These are phyloP conservation scores for Ramichloridium luteum DNA, from an alignment of 2,329 filamentous ascomycete genomes.

Conservation along the genomic window DNA sequence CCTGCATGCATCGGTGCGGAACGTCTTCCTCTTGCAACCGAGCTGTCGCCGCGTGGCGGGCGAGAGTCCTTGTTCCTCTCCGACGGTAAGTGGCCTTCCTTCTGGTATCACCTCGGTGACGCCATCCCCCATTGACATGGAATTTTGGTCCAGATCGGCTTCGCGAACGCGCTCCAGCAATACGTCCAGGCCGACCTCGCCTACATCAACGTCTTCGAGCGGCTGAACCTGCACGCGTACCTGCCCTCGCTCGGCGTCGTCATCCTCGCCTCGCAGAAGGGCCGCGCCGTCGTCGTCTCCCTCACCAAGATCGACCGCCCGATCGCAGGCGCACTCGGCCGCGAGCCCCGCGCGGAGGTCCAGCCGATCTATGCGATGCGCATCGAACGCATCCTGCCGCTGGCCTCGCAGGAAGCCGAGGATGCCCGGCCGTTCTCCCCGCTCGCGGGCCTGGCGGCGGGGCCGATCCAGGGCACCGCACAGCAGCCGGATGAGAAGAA, in stretches of 20 bases:
- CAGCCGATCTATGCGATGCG: slow-evolving; percentile 34
- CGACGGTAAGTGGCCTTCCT: not conserved
- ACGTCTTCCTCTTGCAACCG: slow-evolving; percentile 33
- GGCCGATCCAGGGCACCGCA: slow-evolving; percentile 44
- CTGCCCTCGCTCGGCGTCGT: slow-evolving; percentile 61
- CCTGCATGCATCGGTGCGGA: slow-evolving; percentile 29
- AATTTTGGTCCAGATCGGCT: too few species aligned
- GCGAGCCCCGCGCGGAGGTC: slow-evolving; percentile 4
- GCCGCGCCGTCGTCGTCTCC: slow-evolving; percentile 50
- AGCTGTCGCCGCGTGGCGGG: not conserved
- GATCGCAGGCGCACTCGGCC: slow-evolving; percentile 6
- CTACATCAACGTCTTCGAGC: slow-evolving; percentile 30
- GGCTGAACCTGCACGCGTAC: slow-evolving; percentile 50
- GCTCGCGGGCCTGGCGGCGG: slow-evolving; percentile 56
- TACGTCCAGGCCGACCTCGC: slow-evolving; percentile 18
- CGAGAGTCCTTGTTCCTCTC: not conserved
- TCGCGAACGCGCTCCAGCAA: slow-evolving; percentile 26
- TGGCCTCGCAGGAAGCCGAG: slow-evolving; percentile 39
- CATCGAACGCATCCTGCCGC: slow-evolving; percentile 46
- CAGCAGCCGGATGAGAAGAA: slow-evolving; percentile 24
- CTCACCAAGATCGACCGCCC: slow-evolving; percentile 35
- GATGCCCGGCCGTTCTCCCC: slow-evolving; percentile 36
- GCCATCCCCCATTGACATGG: too few species aligned
- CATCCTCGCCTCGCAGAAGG: slow-evolving; percentile 53
- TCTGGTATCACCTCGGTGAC: too few species aligned